phyloP scores from a whole-genome alignment of 768 basidiomycete species.

The Porpolomopsis calyptriformis region DNA sequence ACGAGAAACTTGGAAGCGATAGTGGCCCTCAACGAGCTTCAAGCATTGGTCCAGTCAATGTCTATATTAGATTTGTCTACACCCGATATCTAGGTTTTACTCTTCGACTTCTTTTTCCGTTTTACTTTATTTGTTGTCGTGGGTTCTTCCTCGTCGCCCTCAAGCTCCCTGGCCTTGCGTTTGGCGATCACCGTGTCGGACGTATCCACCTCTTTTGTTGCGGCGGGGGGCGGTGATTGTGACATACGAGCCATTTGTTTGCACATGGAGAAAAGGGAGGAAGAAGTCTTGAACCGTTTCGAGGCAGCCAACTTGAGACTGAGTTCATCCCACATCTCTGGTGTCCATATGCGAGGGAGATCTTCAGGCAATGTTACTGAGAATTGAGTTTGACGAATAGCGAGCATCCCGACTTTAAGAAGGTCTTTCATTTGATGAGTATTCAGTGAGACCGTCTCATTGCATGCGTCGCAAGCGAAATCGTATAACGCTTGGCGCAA shows the following conservation, averaged over 20 bases:
- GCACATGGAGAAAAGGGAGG: conserved; percentile 51
- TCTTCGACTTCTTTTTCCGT: conserved; percentile 27
- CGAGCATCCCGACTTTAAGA: conserved; percentile 55
- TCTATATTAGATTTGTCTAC: conserved; percentile 13
- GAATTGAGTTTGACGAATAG: conserved; percentile 56
- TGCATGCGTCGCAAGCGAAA: conserved; percentile 38
- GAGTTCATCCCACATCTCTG: conserved; percentile 44
- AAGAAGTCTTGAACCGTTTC: conserved; percentile 51
- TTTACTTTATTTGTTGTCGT: conserved; percentile 11
- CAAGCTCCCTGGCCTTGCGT: conserved; percentile 29
- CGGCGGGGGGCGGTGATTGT: conserved; percentile 14
- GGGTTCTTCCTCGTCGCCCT: conserved; percentile 13
- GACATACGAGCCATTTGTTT: conserved; percentile 41
- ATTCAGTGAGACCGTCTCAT: conserved; percentile 36
- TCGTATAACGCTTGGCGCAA: conserved; percentile 42
- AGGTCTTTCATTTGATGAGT: conserved; percentile 69
- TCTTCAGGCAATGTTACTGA: conserved; percentile 22
- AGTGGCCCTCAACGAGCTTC: conserved; percentile 20
- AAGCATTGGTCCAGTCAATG: conserved; percentile 14
- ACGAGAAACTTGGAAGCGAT: conserved; percentile 1
- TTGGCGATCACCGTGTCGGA: conserved; percentile 17
- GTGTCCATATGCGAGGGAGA: conserved; percentile 44
- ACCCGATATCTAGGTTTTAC: conserved; percentile 32
- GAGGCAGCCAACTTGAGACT: conserved; percentile 36
- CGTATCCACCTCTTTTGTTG: conserved; percentile 18